phyloP scores from a whole-genome alignment of 73 alveolate species.

The Paramecium tetraurelia region DNA sequence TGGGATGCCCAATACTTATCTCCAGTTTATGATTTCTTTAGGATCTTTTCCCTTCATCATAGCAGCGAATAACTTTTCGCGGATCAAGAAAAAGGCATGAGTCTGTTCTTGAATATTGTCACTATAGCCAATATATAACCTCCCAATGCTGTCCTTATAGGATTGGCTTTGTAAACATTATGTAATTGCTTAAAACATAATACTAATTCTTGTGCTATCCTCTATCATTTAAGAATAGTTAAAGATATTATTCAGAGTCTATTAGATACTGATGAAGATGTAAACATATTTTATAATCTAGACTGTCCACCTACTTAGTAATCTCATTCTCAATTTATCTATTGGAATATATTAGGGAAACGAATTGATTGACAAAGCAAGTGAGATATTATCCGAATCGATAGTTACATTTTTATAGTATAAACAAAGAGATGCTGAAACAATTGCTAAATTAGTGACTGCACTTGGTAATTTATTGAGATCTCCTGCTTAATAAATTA shows the following conservation, averaged over 20 bases:
- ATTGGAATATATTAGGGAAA: not conserved
- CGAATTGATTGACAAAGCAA: not conserved
- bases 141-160: not conserved
- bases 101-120: not conserved
- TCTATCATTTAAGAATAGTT: not conserved
- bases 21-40: conserved; percentile 94
- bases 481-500: not conserved
- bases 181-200: conserved; percentile 13
- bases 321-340: not conserved
- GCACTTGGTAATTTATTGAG: conserved; percentile 34
- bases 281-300: not conserved
- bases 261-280: not conserved
- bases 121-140: not conserved
- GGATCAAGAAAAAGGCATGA: conserved; percentile 50
- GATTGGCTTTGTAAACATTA: not conserved
- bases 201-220: not conserved
- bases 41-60: conserved; percentile 86
- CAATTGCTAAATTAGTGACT: not conserved
- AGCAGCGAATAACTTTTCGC: conserved; percentile 32
- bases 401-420: not conserved
- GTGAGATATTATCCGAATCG: not conserved
- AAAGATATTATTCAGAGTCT: not conserved
- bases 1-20: conserved; percentile 87
- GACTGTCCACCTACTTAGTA: not conserved
- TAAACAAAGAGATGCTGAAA: not conserved